Evolutionary conservation across 1,139 yeast species (phyloP).

Genomic region (Eremothecium coryli): DNA sequence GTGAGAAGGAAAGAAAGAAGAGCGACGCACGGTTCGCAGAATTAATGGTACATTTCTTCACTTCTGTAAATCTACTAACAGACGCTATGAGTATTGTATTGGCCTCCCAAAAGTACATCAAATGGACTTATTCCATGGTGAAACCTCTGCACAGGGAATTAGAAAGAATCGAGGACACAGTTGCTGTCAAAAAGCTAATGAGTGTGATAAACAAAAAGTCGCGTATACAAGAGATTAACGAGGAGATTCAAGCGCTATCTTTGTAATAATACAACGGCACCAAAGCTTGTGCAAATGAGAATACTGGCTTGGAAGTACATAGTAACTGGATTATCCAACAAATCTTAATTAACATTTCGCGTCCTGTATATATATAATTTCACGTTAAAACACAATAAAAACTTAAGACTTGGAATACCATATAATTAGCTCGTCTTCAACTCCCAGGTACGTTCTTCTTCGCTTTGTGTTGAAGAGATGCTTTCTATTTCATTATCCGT

Average conservation of each 20-base stretch:
- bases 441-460: slow-evolving; percentile 8
- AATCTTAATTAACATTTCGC: too few relatives aligned
- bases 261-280: too few relatives aligned
- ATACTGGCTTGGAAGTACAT: neutral
- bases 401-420: too few relatives aligned
- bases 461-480: slow-evolving; percentile 4
- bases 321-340: too few relatives aligned
- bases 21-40: slow-evolving; percentile 37
- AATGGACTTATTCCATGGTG: slow-evolving; percentile 60
- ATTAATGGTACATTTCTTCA: slow-evolving; percentile 25
- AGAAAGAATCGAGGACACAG: slow-evolving; percentile 41
- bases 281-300: too few relatives aligned
- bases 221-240: slow-evolving; percentile 6
- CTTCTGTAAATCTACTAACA: slow-evolving; percentile 31
- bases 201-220: slow-evolving; percentile 24
- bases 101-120: slow-evolving; percentile 59
- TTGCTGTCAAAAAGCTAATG: slow-evolving; percentile 27
- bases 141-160: slow-evolving; percentile 42
- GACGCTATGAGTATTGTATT: slow-evolving; percentile 65
- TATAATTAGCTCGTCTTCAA: too few relatives aligned
- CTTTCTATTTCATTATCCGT: slow-evolving; percentile 4
- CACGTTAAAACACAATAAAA: too few relatives aligned
- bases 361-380: too few relatives aligned
- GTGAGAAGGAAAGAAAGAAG: slow-evolving; percentile 35
- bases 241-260: slow-evolving; percentile 4